A percentile compares a stretch with the other conserved stretches of the same genome.
phyloP scores from a whole-genome alignment of 2,329 filamentous ascomycete species.

The Annulohypoxylon truncatum region DNA sequence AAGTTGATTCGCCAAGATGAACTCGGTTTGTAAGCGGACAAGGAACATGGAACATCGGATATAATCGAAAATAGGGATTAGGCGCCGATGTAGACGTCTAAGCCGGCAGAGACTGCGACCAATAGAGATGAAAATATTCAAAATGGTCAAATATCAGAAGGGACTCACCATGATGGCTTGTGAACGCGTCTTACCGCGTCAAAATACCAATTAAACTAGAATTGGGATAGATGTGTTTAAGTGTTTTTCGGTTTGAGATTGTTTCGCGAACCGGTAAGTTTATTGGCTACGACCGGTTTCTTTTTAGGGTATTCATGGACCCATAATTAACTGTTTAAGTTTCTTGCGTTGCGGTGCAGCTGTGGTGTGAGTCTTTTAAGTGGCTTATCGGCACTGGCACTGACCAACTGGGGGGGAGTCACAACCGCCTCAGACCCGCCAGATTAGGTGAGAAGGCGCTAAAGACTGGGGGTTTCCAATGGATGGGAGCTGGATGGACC shows the following conservation, averaged over 20 bases:
- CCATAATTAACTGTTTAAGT: slow-evolving; percentile 6
- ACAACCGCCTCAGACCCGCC: background rate
- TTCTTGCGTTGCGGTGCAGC: background rate
- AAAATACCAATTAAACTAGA: slow-evolving; percentile 36
- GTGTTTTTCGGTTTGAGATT: slow-evolving; percentile 39
- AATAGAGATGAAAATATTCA: background rate
- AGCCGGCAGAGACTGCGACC: background rate
- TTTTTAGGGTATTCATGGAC: slow-evolving; percentile 13
- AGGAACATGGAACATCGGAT: background rate
- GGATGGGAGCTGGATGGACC: background rate
- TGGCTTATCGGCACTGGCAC: slow-evolving; percentile 1
- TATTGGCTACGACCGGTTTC: slow-evolving; percentile 29
- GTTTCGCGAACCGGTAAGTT: slow-evolving; percentile 18
- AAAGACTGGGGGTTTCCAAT: slow-evolving; percentile 6
- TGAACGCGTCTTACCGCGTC: slow-evolving; percentile 34
- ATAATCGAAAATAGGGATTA: slow-evolving; percentile 1
- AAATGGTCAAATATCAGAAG: slow-evolving; percentile 9
- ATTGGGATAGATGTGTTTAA: slow-evolving; percentile 22
- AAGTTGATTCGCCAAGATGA: slow-evolving; percentile 25
- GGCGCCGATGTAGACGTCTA: background rate
- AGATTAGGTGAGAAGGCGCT: slow-evolving; percentile 20
- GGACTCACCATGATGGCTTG: slow-evolving; percentile 38
- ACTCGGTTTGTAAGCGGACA: slow-evolving; percentile 7
- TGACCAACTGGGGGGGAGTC: background rate
- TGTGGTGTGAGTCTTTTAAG: background rate